Evolutionary conservation across 1,284 basidiomycete species (phyloP), one percentile per base, ranked within the genome.

Genomic region (Austropuccinia psidii): DNA sequence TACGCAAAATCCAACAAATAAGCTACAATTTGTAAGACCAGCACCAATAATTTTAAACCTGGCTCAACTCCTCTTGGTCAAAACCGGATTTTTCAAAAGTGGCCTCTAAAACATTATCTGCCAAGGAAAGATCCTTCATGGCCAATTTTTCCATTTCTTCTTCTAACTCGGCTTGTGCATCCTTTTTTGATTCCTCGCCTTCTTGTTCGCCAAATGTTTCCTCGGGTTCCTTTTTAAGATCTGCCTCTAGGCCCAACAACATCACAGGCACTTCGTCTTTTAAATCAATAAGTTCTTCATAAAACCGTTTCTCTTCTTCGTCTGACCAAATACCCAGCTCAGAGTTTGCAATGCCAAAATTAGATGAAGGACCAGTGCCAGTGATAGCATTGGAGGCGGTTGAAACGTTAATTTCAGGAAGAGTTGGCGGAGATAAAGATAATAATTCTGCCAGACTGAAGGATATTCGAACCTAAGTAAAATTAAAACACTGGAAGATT

Each of bases 231-330:
- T 64, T 73, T 39, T 73, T 73, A 33, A 33, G n/a, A 45, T 55
- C 45, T 15, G 69, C 45, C 21, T 58, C 58, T 31, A 73, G 84
- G n/a, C 93, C 93, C 19, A 98, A 84, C 27, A 98, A 85, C 45
- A 87, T 87, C 61, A 87, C 88, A 0, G 96, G 96, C 0, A 98
- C 91, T 74, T 93, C 90, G 75, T 95, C 92, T 75, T 89, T 89
- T 52, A 98, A 82, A 79, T 98, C 95, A 67, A 91, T 86, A 39
- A 97, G 84, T 76, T 98, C 93, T 80, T 98, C 94, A 79, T 90
- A 98, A 82, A 97, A 98, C 62, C 88, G 85, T 49, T 90, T 85
- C 80, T 98, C 93, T 81, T 98, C 96, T 76, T 98, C 96, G 78
- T 98, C 96, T 80, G 94, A 92, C 96, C 96, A 99, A 78, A 97